These are phyloP conservation scores for Fagopyrum tataricum DNA, from an alignment of 148 eudicot species.

Conservation along the genomic window DNA sequence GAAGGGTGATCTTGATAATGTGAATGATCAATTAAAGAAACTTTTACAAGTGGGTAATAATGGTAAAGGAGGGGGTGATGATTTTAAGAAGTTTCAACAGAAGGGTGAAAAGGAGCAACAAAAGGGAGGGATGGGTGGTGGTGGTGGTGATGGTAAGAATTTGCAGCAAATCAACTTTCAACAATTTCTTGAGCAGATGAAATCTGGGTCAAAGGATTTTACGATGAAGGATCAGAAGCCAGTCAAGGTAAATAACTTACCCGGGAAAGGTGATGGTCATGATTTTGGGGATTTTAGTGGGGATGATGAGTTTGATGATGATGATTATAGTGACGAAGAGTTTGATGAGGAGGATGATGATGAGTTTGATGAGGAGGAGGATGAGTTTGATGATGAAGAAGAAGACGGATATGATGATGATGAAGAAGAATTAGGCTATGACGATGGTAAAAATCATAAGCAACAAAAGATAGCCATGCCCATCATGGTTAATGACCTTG, in stretches of 20 bases:
- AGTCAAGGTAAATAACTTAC: constrained; percentile 27
- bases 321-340: constrained; percentile 21
- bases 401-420: constrained; percentile 19
- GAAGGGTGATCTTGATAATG: background rate
- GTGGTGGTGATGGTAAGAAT: constrained; percentile 20
- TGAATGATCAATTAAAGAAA: constrained; percentile 34
- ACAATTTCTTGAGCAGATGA: background rate
- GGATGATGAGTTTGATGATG: constrained; percentile 18
- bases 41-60: constrained; percentile 26
- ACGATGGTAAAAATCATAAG: constrained; percentile 20
- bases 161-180: constrained; percentile 7
- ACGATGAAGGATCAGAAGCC: constrained; percentile 31
- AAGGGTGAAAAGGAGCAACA: constrained; percentile 13
- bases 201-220: background rate
- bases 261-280: background rate
- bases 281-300: constrained; percentile 17
- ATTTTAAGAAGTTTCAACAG: constrained; percentile 21
- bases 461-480: constrained; percentile 3
- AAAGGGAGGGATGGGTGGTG: constrained; percentile 13
- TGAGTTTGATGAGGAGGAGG: constrained; percentile 20
- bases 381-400: constrained; percentile 15
- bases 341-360: background rate
- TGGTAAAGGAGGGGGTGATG: constrained; percentile 23
- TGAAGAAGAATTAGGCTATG: background rate
- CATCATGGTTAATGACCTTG: background rate